Base-by-base conservation (phyloP, 2,329 filamentous ascomycete species). In the Orbilia blumenaviensis region DNA sequence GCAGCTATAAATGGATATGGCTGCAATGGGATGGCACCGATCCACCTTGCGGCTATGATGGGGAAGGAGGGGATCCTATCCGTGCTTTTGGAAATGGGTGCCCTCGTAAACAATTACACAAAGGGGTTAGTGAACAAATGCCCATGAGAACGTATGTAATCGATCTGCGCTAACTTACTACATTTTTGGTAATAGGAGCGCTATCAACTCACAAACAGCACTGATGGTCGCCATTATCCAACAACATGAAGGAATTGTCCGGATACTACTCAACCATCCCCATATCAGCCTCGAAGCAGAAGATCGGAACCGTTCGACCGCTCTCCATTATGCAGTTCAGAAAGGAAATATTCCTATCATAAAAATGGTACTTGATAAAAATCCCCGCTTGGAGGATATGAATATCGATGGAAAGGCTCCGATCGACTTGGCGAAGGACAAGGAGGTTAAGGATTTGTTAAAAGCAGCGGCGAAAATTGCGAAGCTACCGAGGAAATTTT, bases 181-280 rank as follows among this genome's bases (percentile, higher is more conserved):
- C 29, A 10, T 18, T 27, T n/a, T n/a, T 0, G 16, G 25, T 27
- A 25, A 25, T 42, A 75, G 71, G 34, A 67, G 71, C 29, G 71
- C 71, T 9, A 75, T 75, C 9, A 75, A 75, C 41, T 75, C 71
- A 12, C 71, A 75, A 18, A 75, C 71, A 25, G 71, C 71, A 4
- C 78, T 82, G 21, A 69, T 74, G 60, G 25, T 77, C n/a, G 78
- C 73, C 0, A 78, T 78, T 14, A 66, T 66, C 6, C 66, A 66
- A 5, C 66, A 73, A 36, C 62, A 79, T 32, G 73, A 77, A 38
- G 66, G 50, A 1, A 69, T 73, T 12, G 72, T 73, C 6, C 64
- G 68, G 42, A 60, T 77, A 23, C 32, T 79, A 5, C 29, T 79
- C 8, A 56, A 44, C 34, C 38, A 74, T 62, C 50, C 46, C 25